A percentile compares a stretch with the other conserved stretches of the same genome.
These are phyloP conservation scores for Sanghuangporus baumii DNA, from an alignment of 1,284 basidiomycete species.

Conservation along the genomic window DNA sequence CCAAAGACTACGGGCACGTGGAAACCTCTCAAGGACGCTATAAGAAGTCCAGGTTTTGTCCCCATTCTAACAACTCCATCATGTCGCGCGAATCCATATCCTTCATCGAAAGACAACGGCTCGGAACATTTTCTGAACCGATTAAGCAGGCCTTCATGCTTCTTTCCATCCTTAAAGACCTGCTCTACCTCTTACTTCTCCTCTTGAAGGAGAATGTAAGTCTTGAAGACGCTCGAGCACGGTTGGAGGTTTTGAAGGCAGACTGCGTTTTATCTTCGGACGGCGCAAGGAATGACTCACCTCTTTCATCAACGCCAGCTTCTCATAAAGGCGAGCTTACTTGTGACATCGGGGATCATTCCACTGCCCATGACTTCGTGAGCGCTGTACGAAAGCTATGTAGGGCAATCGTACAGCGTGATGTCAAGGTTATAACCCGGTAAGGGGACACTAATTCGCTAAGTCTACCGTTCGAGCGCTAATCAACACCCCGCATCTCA, in stretches of 20 bases:
- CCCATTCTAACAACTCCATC: too few species aligned
- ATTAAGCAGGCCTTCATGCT: too few species aligned
- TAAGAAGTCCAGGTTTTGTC: too few species aligned
- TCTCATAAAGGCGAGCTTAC: neutral
- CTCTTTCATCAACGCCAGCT: neutral
- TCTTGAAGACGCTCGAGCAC: neutral
- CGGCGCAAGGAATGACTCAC: neutral
- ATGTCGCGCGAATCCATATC: too few species aligned
- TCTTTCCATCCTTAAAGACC: neutral
- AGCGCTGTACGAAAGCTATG: constrained; percentile 1
- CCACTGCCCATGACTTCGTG: neutral
- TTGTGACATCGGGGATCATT: neutral
- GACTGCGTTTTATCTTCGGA: neutral
- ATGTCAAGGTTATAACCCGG: constrained; percentile 1
- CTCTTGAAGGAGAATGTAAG: neutral
- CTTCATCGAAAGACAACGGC: too few species aligned
- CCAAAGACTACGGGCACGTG: too few species aligned
- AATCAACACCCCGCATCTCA: neutral
- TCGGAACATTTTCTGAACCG: too few species aligned
- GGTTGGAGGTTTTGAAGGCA: neutral
- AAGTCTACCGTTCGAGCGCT: neutral
- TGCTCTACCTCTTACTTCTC: neutral
- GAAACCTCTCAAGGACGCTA: too few species aligned
- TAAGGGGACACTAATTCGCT: neutral
- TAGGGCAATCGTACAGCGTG: constrained; percentile 5